Percentiles rank a stretch among this genome's conserved stretches.
Conservation (phyloP, 2,329 filamentous ascomycete species). For the Ophiostoma montium region DNA sequence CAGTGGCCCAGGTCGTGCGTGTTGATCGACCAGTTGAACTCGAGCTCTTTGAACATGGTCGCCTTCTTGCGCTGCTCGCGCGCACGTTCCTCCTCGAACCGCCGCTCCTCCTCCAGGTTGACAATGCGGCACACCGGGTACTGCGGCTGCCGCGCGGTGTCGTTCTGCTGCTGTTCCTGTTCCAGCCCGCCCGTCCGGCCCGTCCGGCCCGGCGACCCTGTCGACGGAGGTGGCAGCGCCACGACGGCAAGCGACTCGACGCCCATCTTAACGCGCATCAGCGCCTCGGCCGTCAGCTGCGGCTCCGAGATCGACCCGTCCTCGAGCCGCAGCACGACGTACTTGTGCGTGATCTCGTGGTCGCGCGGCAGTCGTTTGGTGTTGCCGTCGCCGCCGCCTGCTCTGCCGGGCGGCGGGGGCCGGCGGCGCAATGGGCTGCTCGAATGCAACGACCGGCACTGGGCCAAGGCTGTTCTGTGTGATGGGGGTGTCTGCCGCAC, state of each 20-base stretch:
- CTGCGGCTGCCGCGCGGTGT: constrained; percentile 13
- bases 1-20: constrained; percentile 60
- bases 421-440: neutral
- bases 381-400: neutral
- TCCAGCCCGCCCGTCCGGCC: too few species aligned
- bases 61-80: constrained; percentile 25
- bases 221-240: neutral
- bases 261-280: constrained; percentile 22
- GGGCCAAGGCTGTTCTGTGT: neutral
- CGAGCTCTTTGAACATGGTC: constrained; percentile 55
- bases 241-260: constrained; percentile 28
- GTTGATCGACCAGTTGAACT: constrained; percentile 80
- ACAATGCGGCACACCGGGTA: constrained; percentile 59
- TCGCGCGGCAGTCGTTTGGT: constrained; percentile 24
- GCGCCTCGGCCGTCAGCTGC: constrained; percentile 24
- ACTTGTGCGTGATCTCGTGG: constrained; percentile 27
- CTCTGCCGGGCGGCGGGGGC: neutral
- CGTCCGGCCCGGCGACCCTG: neutral
- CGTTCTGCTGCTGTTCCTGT: too few species aligned
- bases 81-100: constrained; percentile 28
- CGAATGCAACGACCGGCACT: neutral
- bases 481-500: neutral
- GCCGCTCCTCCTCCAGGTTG: constrained; percentile 37
- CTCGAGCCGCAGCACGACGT: constrained; percentile 21
- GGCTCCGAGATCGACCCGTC: constrained; percentile 27